Base-by-base conservation (phyloP, 1,284 basidiomycete species). In the Apiotrichum gamsii region DNA sequence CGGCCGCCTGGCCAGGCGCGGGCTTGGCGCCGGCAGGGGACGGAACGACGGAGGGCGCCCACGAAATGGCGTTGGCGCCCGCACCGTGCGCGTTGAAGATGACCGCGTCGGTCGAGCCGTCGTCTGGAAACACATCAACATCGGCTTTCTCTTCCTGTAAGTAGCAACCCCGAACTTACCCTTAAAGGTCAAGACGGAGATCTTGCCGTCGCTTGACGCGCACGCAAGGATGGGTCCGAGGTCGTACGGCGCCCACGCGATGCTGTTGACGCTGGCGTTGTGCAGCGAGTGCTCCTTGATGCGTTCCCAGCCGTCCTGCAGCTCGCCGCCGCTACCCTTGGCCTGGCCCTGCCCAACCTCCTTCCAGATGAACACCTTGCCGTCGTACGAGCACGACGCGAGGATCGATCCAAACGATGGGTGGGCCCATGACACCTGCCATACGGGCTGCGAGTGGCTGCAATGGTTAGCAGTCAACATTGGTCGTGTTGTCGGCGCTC, bases 341-440 rank as follows among this genome's bases (percentile, higher is more conserved):
- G 62, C 67, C 29, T 67, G 59, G 1, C 66, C 65, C 8, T 57
- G 57, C 1, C 65, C 67, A 18, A 67, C 61, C 61, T 97, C 90
- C 70, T 95, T 96, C 94, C 95, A 98, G 59, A 98, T 94, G 71
- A 97, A 82, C 36, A 97, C 94, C 64, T 95, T 90, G 43, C 94
- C 94, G 62, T 98, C 94, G 72, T 97, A 98, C 5, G 93, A 96
- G 69, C 90, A 95, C 29, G 90, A 94, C 16, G 94, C 94, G 41
- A 98, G 82, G 64, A 98, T 95, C 56, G 88, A 84, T 1, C 94
- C 94, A 60, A 90, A 93, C 69, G 90, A 93, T 8, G 95, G 94
- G 65, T 98, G 93, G 8, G 89, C 94, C 95, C 94, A 98, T n/a
- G 91, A 82, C 39, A 98, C 84, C 70, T 95, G 91, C 93, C 94